Evolutionary conservation across 2,329 filamentous ascomycete genomes (phyloP).

Genomic region (Cordyceps farinosa): DNA sequence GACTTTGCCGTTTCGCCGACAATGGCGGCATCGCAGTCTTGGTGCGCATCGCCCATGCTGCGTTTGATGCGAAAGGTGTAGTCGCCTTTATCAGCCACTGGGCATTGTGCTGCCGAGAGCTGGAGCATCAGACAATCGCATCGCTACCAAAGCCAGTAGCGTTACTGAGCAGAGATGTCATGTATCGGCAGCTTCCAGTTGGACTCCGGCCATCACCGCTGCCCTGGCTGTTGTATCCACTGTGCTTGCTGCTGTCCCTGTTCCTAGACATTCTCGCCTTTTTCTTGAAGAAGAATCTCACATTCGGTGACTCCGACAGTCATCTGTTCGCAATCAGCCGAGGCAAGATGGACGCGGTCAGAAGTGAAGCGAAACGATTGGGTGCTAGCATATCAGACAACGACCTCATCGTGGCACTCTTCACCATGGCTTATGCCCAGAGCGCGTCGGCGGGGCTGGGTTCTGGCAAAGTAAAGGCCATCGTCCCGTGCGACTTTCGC

Average conservation of each 20-base stretch:
- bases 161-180: not conserved
- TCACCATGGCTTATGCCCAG: slow-evolving; percentile 6
- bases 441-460: not conserved
- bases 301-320: not conserved
- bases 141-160: no score
- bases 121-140: no score
- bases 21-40: not conserved
- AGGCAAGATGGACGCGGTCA: not conserved
- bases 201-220: not conserved
- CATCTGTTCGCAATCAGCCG: slow-evolving; percentile 2
- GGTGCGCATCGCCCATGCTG: slow-evolving; percentile 1
- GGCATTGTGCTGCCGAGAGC: no score
- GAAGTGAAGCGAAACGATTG: not conserved
- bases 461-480: slow-evolving; percentile 6
- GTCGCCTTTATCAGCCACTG: no score
- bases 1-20: not conserved
- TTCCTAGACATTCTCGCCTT: no score
- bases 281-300: no score
- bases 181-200: no score
- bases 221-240: not conserved
- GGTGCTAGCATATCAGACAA: not conserved
- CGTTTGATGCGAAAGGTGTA: slow-evolving; percentile 3
- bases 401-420: slow-evolving; percentile 1
- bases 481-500: slow-evolving; percentile 11
- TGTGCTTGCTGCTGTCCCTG: not conserved